Conservation (phyloP, 1,284 basidiomycete genomes). For the Ustilago curta region DNA sequence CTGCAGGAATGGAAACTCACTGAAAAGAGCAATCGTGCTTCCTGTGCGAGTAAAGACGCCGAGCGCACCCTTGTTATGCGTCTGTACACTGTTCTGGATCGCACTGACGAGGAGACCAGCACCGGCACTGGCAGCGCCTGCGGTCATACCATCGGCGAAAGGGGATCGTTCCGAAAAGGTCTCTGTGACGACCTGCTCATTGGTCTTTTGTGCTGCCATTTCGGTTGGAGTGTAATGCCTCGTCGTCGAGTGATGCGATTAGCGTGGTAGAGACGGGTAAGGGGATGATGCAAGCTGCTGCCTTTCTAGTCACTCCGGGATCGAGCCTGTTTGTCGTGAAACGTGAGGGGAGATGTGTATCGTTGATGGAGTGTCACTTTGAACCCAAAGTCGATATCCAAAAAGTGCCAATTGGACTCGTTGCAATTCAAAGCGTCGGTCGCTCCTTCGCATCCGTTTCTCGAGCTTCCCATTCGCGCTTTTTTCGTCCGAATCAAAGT, state of each 20-base stretch:
- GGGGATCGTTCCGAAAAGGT: constrained; percentile 57
- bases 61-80: constrained; percentile 84
- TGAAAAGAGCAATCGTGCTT: constrained; percentile 83
- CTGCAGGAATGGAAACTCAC: constrained; percentile 20
- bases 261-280: no score
- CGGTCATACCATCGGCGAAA: constrained; percentile 56
- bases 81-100: constrained; percentile 65
- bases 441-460: constrained; percentile 28
- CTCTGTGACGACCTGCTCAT: constrained; percentile 48
- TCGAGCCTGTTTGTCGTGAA: no score
- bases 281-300: no score
- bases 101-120: constrained; percentile 64
- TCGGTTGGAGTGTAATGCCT: neutral
- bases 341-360: no score
- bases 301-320: no score
- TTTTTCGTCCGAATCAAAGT: constrained; percentile 28
- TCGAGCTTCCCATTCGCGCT: constrained; percentile 7
- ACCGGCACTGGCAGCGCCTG: constrained; percentile 51
- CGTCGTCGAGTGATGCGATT: no score
- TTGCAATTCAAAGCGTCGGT: constrained; percentile 2
- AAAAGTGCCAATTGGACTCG: constrained; percentile 7
- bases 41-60: constrained; percentile 85
- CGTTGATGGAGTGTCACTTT: neutral
- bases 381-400: constrained; percentile 1
- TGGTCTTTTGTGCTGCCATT: constrained; percentile 40